These are phyloP conservation scores for Aspergillus sp. DNA, from an alignment of 2,329 filamentous ascomycete species.

Conservation along the genomic window DNA sequence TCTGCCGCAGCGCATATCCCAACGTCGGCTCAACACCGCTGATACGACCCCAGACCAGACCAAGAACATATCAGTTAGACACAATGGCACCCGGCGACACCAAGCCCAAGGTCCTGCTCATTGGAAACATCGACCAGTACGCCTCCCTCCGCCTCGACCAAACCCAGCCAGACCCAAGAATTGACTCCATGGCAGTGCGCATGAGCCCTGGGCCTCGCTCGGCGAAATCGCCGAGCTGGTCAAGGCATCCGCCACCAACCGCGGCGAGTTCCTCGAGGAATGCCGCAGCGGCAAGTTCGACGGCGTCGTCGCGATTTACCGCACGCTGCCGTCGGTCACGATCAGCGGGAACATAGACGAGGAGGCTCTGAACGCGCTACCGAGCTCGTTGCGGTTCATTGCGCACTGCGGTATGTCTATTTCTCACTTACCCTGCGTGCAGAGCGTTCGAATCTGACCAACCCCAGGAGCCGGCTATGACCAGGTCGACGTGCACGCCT, in stretches of 20 bases:
- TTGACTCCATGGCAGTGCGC: conserved; percentile 37
- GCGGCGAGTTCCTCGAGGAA: conserved; percentile 60
- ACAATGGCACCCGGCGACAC: conserved; percentile 15
- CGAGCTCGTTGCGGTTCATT: conserved; percentile 29
- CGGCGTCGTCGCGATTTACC: conserved; percentile 55
- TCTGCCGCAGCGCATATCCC: too few species aligned
- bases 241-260: conserved; percentile 50
- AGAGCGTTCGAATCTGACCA: background rate
- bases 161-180: conserved; percentile 2
- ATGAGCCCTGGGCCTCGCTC: conserved; percentile 55
- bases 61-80: too few species aligned
- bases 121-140: conserved; percentile 57
- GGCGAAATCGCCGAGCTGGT: conserved; percentile 56
- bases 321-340: conserved; percentile 56
- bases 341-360: conserved; percentile 63
- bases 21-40: too few species aligned
- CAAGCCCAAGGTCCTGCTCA: conserved; percentile 52
- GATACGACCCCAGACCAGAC: too few species aligned
- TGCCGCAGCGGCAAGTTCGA: conserved; percentile 57
- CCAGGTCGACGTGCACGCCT: conserved; percentile 64
- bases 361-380: conserved; percentile 52
- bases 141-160: conserved; percentile 18
- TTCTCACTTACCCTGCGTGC: background rate
- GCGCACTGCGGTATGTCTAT: conserved; percentile 29
- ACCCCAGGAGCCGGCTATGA: conserved; percentile 69